A percentile compares a stretch with the other conserved stretches of the same genome.
phyloP scores from a whole-genome alignment of 345 rosid genomes.

The Dimocarpus longan region DNA sequence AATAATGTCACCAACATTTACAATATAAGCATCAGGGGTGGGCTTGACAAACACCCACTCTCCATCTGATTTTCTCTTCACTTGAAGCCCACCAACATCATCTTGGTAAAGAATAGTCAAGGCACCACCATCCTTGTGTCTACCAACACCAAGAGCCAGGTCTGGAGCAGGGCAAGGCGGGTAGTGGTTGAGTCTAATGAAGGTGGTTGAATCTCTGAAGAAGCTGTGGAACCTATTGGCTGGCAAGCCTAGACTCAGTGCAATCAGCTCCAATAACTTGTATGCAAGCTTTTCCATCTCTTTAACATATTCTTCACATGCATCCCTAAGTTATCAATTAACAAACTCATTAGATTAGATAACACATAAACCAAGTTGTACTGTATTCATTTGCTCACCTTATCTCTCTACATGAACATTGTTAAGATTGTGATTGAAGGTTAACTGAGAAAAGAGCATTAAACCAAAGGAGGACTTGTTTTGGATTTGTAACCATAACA shows the following conservation, averaged over 20 bases:
- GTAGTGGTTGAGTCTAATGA: conserved; percentile 35
- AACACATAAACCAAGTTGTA: not conserved
- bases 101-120: conserved; percentile 41
- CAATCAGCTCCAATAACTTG: conserved; percentile 41
- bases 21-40: conserved; percentile 27
- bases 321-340: conserved; percentile 17
- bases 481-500: no score
- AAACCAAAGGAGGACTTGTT: no score
- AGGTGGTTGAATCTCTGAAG: conserved; percentile 33
- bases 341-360: not conserved
- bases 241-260: conserved; percentile 40
- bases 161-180: conserved; percentile 42
- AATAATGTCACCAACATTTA: conserved; percentile 35
- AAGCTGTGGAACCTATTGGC: conserved; percentile 25
- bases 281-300: conserved; percentile 33
- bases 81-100: conserved; percentile 40
- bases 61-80: conserved; percentile 40
- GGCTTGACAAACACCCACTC: conserved; percentile 44
- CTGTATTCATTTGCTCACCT: no score
- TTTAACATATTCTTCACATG: conserved; percentile 32
- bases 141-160: conserved; percentile 38
- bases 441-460: no score
- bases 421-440: no score
- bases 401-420: no score
- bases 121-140: conserved; percentile 35